phyloP scores from a whole-genome alignment of 2,329 filamentous ascomycete species.

The Botrytis tulipae region DNA sequence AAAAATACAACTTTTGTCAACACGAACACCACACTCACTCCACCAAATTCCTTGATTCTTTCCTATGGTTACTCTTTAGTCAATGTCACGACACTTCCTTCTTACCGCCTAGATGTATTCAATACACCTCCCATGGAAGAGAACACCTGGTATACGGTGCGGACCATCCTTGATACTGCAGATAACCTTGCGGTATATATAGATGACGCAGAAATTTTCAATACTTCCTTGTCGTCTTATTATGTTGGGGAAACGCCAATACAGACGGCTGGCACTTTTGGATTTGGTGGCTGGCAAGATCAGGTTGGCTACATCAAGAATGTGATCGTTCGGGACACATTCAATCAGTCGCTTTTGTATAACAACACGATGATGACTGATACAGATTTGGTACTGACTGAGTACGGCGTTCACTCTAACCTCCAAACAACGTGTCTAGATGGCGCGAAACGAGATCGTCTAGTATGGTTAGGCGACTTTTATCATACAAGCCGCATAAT shows the following conservation, averaged over 20 bases:
- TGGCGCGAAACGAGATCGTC: slow-evolving; percentile 44
- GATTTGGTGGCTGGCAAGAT: slow-evolving; percentile 45
- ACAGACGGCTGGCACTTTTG: slow-evolving; percentile 38
- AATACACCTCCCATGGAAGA: background rate
- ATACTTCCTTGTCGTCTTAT: slow-evolving; percentile 19
- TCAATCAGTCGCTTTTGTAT: slow-evolving; percentile 40
- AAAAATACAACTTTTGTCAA: slow-evolving; percentile 4
- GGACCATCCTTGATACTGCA: slow-evolving; percentile 33
- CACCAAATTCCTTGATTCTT: background rate
- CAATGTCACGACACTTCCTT: background rate
- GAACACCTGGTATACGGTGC: slow-evolving; percentile 2
- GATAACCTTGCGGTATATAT: slow-evolving; percentile 37
- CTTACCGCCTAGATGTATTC: background rate
- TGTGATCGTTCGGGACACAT: slow-evolving; percentile 34
- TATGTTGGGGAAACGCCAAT: slow-evolving; percentile 17
- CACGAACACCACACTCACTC: background rate
- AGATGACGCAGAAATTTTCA: slow-evolving; percentile 28
- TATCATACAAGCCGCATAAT: slow-evolving; percentile 44
- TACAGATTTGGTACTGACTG: slow-evolving; percentile 34
- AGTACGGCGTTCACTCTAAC: slow-evolving; percentile 42
- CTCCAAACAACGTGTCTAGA: slow-evolving; percentile 43
- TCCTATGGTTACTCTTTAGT: slow-evolving; percentile 1
- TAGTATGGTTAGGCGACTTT: slow-evolving; percentile 46
- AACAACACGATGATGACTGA: slow-evolving; percentile 34
- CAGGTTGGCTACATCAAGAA: slow-evolving; percentile 42